phyloP scores from a whole-genome alignment of 257 asterid species.

The Asclepias syriaca region DNA sequence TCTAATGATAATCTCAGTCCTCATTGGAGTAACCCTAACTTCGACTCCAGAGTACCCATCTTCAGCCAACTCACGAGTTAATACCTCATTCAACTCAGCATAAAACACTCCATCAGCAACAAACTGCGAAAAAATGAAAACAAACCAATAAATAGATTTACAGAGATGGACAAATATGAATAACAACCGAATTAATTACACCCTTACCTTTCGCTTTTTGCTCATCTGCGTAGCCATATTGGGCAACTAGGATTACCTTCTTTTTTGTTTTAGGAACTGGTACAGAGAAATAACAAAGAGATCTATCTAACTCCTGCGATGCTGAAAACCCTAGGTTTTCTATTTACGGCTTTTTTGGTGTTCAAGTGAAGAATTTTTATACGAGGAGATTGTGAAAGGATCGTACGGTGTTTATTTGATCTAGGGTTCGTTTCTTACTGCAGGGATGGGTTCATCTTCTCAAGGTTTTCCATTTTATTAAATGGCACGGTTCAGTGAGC shows the following conservation, averaged over 20 bases:
- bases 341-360: background rate
- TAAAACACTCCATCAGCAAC: constrained; percentile 55
- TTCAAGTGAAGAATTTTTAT: background rate
- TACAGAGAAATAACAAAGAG: background rate
- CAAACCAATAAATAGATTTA: too few species aligned
- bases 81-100: constrained; percentile 52
- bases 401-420: background rate
- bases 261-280: background rate
- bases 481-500: background rate
- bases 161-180: background rate
- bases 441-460: background rate
- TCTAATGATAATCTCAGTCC: constrained; percentile 55
- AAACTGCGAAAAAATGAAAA: constrained; percentile 21
- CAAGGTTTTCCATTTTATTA: background rate
- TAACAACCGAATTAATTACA: too few species aligned
- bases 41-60: constrained; percentile 65
- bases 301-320: constrained; percentile 4
- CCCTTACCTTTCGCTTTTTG: constrained; percentile 31
- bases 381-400: background rate
- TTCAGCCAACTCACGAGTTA: constrained; percentile 56
- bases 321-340: constrained; percentile 1
- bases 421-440: constrained; percentile 16
- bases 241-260: background rate
- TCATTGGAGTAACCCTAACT: constrained; percentile 60
- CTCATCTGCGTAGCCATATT: constrained; percentile 32